These are phyloP conservation scores for Hypoxylon intermedium DNA, from an alignment of 495 filamentous ascomycete genomes.

Conservation along the genomic window DNA sequence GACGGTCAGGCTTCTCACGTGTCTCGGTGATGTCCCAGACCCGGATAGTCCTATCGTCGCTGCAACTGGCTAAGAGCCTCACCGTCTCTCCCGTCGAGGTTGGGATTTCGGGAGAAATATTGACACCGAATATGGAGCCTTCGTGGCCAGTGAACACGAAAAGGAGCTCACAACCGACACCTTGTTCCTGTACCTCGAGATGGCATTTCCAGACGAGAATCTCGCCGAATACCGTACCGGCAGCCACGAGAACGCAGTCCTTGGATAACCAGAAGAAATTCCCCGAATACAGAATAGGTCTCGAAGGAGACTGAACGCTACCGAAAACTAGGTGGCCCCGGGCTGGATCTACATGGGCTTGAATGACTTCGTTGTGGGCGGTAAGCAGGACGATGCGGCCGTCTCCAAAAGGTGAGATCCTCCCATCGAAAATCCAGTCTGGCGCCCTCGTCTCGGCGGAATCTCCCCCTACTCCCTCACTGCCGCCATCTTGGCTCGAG, in stretches of 20 bases:
- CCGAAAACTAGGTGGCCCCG: conserved; percentile 38
- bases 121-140: conserved; percentile 89
- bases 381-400: conserved; percentile 66
- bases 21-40: conserved; percentile 78
- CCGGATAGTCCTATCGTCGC: conserved; percentile 90
- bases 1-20: not conserved
- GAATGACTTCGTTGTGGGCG: conserved; percentile 79
- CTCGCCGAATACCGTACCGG: conserved; percentile 93
- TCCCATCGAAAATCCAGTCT: conserved; percentile 88
- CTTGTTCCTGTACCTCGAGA: conserved; percentile 27
- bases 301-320: conserved; percentile 69
- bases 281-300: conserved; percentile 88
- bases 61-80: conserved; percentile 84
- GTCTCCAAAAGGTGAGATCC: conserved; percentile 52
- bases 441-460: conserved; percentile 50
- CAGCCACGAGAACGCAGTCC: conserved; percentile 73
- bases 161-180: conserved; percentile 56
- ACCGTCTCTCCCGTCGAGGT: conserved; percentile 44
- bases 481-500: conserved; percentile 7
- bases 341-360: conserved; percentile 37
- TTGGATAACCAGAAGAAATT: conserved; percentile 66
- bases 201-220: conserved; percentile 86
- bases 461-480: no score
- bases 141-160: conserved; percentile 87
- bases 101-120: conserved; percentile 69